phyloP scores from a whole-genome alignment of 2,329 filamentous ascomycete species.

The Penicillium thymicola region DNA sequence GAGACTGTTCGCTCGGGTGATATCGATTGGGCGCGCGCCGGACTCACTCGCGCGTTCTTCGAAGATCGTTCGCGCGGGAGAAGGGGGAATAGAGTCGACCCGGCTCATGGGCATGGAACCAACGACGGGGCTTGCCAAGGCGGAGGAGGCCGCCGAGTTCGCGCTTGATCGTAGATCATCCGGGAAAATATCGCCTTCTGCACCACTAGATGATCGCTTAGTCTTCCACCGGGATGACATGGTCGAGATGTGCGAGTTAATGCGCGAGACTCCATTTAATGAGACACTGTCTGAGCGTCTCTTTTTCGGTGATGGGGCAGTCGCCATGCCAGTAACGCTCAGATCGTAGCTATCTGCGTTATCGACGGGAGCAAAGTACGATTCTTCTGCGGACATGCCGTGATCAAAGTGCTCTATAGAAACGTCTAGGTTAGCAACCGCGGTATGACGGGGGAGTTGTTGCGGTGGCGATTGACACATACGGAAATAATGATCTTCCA shows the following conservation, averaged over 20 bases:
- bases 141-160: conserved; percentile 41
- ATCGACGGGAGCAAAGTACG: conserved; percentile 30
- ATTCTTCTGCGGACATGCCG: conserved; percentile 29
- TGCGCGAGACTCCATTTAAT: conserved; percentile 60
- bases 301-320: conserved; percentile 54
- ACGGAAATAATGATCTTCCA: conserved; percentile 68
- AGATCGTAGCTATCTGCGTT: conserved; percentile 41
- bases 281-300: conserved; percentile 49
- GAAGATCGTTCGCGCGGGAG: conserved; percentile 62
- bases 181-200: conserved; percentile 28
- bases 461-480: conserved; percentile 43
- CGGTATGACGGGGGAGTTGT: neutral
- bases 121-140: conserved; percentile 35
- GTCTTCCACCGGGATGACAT: conserved; percentile 53
- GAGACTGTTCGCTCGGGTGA: conserved; percentile 52
- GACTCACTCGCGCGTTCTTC: conserved; percentile 53
- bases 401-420: conserved; percentile 38
- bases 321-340: conserved; percentile 63
- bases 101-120: conserved; percentile 37
- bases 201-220: conserved; percentile 36
- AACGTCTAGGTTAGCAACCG: conserved; percentile 4
- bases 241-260: conserved; percentile 67
- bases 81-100: conserved; percentile 56
- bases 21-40: conserved; percentile 51
- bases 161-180: conserved; percentile 41